Conservation (phyloP, 2,329 filamentous ascomycete genomes). For the Bisporella sp. region DNA sequence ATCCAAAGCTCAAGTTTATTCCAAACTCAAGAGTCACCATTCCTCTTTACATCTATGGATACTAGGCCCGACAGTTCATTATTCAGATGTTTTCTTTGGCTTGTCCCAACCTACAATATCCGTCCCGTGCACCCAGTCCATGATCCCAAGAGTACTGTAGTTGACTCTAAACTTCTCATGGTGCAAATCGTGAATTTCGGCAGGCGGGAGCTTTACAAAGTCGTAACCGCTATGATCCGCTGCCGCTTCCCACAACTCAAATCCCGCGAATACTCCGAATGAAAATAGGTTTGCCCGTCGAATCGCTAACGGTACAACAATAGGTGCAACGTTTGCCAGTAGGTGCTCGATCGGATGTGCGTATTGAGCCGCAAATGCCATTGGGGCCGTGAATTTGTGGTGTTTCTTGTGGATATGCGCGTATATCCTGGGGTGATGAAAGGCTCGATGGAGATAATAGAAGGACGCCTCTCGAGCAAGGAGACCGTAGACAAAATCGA, state of each 20-base stretch:
- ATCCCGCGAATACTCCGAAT: background rate
- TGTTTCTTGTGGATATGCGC: constrained; percentile 46
- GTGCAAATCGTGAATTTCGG: background rate
- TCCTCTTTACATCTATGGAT: no score
- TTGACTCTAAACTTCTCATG: background rate
- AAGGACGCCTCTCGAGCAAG: constrained; percentile 43
- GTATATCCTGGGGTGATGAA: constrained; percentile 44
- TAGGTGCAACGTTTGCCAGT: constrained; percentile 44
- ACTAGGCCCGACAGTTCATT: no score
- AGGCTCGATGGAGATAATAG: constrained; percentile 47
- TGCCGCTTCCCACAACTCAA: background rate
- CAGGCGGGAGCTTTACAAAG: background rate
- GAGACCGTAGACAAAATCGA: background rate
- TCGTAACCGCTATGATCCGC: background rate
- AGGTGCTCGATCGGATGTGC: constrained; percentile 51
- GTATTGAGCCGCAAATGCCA: constrained; percentile 48
- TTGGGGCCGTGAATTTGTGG: constrained; percentile 48
- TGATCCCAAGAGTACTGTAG: background rate
- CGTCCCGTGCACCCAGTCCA: background rate
- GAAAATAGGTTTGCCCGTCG: background rate
- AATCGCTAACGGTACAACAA: constrained; percentile 34
- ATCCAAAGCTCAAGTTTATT: no score
- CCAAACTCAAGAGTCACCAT: no score
- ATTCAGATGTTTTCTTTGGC: background rate
- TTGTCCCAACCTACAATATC: background rate